A percentile compares a stretch with the other conserved stretches of the same genome.
Evolutionary conservation across 2,329 filamentous ascomycete genomes (phyloP).

Genomic region (Blastomyces percursus): DNA sequence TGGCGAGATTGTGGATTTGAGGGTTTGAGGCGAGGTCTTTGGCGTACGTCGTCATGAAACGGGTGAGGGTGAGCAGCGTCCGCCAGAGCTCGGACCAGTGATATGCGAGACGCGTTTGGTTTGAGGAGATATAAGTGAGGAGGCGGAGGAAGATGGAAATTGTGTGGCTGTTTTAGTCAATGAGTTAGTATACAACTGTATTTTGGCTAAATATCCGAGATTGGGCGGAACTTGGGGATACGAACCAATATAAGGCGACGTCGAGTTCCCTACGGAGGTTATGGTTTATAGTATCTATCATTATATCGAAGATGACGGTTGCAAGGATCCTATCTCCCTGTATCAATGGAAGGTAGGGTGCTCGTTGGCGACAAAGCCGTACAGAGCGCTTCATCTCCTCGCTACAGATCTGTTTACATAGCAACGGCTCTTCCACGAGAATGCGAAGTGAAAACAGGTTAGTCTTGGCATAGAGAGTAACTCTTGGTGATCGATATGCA

Average conservation of each 20-base stretch:
- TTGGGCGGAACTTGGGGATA: constrained; percentile 1
- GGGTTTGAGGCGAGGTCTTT: constrained; percentile 59
- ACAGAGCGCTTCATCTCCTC: constrained; percentile 63
- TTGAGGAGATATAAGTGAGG: constrained; percentile 72
- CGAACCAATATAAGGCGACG: constrained; percentile 63
- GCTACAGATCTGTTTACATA: constrained; percentile 76
- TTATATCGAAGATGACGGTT: constrained; percentile 68
- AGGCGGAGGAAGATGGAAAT: constrained; percentile 73
- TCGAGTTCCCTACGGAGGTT: constrained; percentile 81
- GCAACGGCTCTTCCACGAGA: constrained; percentile 69
- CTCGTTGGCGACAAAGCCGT: constrained; percentile 77
- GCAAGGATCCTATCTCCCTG: constrained; percentile 62
- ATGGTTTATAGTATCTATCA: constrained; percentile 87
- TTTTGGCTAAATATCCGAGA: background rate
- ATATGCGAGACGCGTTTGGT: constrained; percentile 69
- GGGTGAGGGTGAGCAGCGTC: constrained; percentile 72
- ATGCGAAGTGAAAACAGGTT: constrained; percentile 77
- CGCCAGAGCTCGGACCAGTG: constrained; percentile 97
- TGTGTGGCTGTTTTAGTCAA: constrained; percentile 42
- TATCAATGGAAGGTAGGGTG: constrained; percentile 70
- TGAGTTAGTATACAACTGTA: background rate
- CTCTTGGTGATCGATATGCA: constrained; percentile 69
- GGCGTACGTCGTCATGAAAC: constrained; percentile 81
- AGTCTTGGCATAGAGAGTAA: constrained; percentile 72
- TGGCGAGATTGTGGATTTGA: constrained; percentile 62